Evolutionary conservation across 257 asterid species (phyloP).

Genomic region (Gardenia jasminoides): DNA sequence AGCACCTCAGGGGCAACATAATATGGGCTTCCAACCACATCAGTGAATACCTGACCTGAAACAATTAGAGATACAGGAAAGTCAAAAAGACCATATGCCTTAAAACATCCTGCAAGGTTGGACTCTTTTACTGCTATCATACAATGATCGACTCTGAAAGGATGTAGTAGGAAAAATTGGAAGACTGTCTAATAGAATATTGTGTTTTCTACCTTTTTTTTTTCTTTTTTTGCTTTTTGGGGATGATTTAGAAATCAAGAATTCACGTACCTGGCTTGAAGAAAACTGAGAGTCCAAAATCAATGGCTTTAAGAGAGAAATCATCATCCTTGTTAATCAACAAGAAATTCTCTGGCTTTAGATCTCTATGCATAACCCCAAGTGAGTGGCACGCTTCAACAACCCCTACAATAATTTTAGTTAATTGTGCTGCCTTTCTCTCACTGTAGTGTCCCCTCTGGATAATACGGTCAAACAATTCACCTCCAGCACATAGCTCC

Average conservation of each 20-base stretch:
- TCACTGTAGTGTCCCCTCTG: constrained; percentile 90
- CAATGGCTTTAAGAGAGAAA: constrained; percentile 92
- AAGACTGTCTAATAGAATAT: neutral
- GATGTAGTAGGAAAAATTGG: neutral
- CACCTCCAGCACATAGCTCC: constrained; percentile 94
- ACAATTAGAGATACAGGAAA: constrained; percentile 6
- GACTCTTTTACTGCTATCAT: neutral
- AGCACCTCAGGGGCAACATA: constrained; percentile 98
- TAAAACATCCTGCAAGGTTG: neutral
- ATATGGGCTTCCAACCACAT: constrained; percentile 97
- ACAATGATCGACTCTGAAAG: neutral
- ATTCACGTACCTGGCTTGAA: constrained; percentile 76
- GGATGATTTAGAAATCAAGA: neutral
- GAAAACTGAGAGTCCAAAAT: constrained; percentile 94
- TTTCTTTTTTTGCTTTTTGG: no score
- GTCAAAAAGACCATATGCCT: constrained; percentile 7
- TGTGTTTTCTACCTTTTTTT: neutral
- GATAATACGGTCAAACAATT: constrained; percentile 85
- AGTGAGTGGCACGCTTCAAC: constrained; percentile 96
- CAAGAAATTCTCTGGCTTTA: constrained; percentile 90
- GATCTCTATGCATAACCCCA: constrained; percentile 96
- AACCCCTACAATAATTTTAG: constrained; percentile 83
- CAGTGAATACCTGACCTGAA: constrained; percentile 85
- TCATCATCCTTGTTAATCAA: constrained; percentile 85
- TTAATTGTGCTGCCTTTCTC: constrained; percentile 85